phyloP scores from a whole-genome alignment of 78 protist genomes.

The Dictyostelium citrinum region DNA sequence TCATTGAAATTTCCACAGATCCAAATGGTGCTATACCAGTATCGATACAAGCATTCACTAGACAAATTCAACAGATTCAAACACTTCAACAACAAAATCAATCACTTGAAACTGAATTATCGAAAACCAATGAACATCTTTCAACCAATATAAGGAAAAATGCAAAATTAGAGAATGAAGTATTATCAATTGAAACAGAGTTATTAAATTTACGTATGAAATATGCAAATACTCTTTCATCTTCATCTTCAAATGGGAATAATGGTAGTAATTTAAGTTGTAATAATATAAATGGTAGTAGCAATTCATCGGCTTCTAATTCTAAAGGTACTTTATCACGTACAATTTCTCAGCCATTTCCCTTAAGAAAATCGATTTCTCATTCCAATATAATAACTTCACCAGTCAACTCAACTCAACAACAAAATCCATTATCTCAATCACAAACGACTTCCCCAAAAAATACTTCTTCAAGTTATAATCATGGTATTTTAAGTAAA shows the following conservation, averaged over 20 bases:
- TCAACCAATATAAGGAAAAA: conserved; percentile 23
- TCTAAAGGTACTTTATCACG: conserved; percentile 44
- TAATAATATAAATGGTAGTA: background rate
- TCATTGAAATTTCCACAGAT: conserved; percentile 25
- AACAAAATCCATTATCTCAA: background rate
- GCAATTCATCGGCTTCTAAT: background rate
- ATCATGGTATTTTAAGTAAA: background rate
- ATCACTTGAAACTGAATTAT: background rate
- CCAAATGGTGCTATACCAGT: conserved; percentile 69
- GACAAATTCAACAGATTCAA: conserved; percentile 73
- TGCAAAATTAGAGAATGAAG: conserved; percentile 25
- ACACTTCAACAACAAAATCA: conserved; percentile 6
- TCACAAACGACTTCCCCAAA: background rate
- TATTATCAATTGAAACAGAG: conserved; percentile 43
- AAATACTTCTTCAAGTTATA: background rate
- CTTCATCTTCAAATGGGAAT: background rate
- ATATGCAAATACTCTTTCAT: conserved; percentile 48
- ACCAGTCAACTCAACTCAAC: background rate
- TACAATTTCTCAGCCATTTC: conserved; percentile 43
- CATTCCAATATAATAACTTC: conserved; percentile 21
- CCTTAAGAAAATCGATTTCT: conserved; percentile 61
- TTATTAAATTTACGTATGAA: conserved; percentile 57
- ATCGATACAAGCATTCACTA: conserved; percentile 65
- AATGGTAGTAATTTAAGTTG: background rate
- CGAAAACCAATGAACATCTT: conserved; percentile 11